A percentile compares a stretch with the other conserved stretches of the same genome.
phyloP scores from a whole-genome alignment of 208 protist genomes.

The Acanthamoeba lenticulata region DNA sequence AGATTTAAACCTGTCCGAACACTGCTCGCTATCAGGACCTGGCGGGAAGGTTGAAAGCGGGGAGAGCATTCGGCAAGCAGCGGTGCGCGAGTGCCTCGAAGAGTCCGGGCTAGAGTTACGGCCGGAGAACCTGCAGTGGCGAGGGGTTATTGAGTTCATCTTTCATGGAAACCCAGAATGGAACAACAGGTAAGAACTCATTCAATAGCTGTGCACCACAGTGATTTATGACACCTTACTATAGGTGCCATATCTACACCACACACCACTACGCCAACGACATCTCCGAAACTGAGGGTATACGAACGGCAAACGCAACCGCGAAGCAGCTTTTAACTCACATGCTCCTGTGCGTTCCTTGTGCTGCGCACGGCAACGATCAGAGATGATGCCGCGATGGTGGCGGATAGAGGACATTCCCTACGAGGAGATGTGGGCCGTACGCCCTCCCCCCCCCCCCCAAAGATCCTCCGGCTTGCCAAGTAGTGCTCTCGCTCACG shows the following conservation, averaged over 20 bases:
- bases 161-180: slow-evolving; percentile 41
- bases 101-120: slow-evolving; percentile 28
- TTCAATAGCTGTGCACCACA: background rate
- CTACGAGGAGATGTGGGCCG: slow-evolving; percentile 71
- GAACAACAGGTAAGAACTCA: slow-evolving; percentile 9
- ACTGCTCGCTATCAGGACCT: background rate
- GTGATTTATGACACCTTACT: background rate
- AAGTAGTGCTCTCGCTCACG: background rate
- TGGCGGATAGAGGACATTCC: slow-evolving; percentile 55
- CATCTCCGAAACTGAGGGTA: slow-evolving; percentile 52
- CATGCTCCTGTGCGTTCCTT: no score
- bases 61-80: slow-evolving; percentile 18
- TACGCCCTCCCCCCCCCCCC: background rate
- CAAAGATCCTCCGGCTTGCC: background rate
- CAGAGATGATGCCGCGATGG: slow-evolving; percentile 72
- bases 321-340: background rate
- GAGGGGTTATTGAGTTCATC: slow-evolving; percentile 44
- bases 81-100: slow-evolving; percentile 31
- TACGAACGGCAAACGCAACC: background rate
- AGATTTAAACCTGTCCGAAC: background rate
- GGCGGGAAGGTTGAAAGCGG: slow-evolving; percentile 56
- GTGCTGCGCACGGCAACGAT: no score
- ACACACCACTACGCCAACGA: background rate
- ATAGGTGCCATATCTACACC: slow-evolving; percentile 43
- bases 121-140: background rate